These are phyloP conservation scores for Neurospora tetraspora DNA, from an alignment of 495 filamentous ascomycete species.

Conservation along the genomic window DNA sequence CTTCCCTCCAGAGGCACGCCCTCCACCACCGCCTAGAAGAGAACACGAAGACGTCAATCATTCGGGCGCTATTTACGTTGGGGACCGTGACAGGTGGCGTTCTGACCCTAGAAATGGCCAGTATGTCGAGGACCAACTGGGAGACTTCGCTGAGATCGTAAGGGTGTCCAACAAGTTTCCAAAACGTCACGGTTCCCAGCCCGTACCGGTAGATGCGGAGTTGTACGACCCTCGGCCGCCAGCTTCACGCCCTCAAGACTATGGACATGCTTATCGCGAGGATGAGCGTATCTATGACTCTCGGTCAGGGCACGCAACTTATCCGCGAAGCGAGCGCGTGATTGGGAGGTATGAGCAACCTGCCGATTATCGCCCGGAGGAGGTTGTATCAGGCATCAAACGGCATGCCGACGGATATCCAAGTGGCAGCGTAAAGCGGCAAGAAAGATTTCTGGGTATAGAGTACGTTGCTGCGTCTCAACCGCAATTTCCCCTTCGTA, in stretches of 20 bases:
- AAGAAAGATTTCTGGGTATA: constrained; percentile 18
- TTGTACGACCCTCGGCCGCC: background rate
- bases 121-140: constrained; percentile 4
- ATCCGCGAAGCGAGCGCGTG: background rate
- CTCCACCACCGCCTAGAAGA: background rate
- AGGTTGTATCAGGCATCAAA: background rate
- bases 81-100: constrained; percentile 1
- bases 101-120: background rate
- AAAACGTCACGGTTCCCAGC: constrained; percentile 13
- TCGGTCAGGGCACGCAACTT: background rate
- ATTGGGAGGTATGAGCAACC: background rate
- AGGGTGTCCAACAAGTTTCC: constrained; percentile 23
- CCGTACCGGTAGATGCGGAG: background rate
- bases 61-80: background rate
- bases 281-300: background rate
- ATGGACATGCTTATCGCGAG: background rate
- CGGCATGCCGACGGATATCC: background rate
- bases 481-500: background rate
- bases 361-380: background rate
- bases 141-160: constrained; percentile 17
- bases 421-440: constrained; percentile 1
- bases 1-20: background rate
- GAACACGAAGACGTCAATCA: background rate
- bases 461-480: constrained; percentile 7
- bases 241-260: background rate